Conservation (phyloP, 441 rosid genomes). For the Brassica balearica region DNA sequence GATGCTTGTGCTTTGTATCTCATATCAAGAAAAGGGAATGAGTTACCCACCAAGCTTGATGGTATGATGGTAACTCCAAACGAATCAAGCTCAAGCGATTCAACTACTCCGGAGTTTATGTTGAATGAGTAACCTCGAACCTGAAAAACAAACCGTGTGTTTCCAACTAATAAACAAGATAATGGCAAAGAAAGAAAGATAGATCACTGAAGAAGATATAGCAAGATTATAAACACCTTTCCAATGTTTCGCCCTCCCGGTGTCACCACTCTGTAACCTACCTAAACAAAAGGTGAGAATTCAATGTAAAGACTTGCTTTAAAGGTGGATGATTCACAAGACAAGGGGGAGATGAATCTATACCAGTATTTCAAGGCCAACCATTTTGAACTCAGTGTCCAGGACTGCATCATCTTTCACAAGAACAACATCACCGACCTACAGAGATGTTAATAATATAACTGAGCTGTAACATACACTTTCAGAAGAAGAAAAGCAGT, state of each 20-base stretch:
- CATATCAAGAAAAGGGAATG: background rate
- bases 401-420: constrained; percentile 67
- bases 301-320: constrained; percentile 6
- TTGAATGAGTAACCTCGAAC: constrained; percentile 91
- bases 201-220: constrained; percentile 20
- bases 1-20: constrained; percentile 3
- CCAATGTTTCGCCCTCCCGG: constrained; percentile 68
- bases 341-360: too few species aligned
- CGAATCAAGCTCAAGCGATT: constrained; percentile 87
- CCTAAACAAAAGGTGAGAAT: constrained; percentile 56
- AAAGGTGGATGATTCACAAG: background rate
- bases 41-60: constrained; percentile 76
- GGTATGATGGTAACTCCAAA: constrained; percentile 90
- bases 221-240: constrained; percentile 53
- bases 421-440: constrained; percentile 94
- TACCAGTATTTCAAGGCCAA: constrained; percentile 82
- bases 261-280: constrained; percentile 83
- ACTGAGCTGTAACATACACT: constrained; percentile 8
- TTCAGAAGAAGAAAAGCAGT: background rate
- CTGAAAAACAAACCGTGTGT: constrained; percentile 44
- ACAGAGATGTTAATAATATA: constrained; percentile 16
- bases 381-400: constrained; percentile 68
- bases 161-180: constrained; percentile 20
- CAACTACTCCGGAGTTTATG: constrained; percentile 75
- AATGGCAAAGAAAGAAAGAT: background rate